Evolutionary conservation across 495 filamentous ascomycete species (phyloP), one percentile per base, ranked within the genome.

Genomic region (Xylaria sp.): DNA sequence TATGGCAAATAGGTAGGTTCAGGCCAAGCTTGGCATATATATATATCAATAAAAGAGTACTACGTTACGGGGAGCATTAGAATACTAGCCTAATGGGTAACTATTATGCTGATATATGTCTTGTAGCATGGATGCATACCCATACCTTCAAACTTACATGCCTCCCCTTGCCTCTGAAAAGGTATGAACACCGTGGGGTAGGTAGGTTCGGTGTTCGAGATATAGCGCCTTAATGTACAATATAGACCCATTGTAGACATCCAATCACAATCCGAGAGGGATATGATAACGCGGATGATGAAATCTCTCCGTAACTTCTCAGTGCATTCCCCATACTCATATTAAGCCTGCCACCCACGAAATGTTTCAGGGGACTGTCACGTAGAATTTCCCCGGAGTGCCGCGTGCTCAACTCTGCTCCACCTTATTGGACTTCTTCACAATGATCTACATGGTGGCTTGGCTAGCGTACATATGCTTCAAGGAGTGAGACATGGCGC

Each of bases 141-240:
- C 4, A 44, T 63, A 31, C 14, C 5, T 31, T 3, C 14, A n/a
- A 63, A 17, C 24, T 12, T 19, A 31, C 35, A 40, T 37, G 7
- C 12, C 33, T 19, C 24, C 14, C 40, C 37, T 44, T 46, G 31
- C 40, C 61, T 17, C 46, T 53, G 1, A 14, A 64, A 11, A 31
- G 31, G 33, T 31, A 59, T 40, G 57, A 59, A 59, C 57, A 59
- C 57, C 57, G 37, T 59, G 57, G 57, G 33, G 57, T 59, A 59
- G 19, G 3, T n/a, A 59, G 19, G 3, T n/a, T 59, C 11, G 57
- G n/a, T 59, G 9, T 37, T 31, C 19, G 57, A 21, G 57, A 6
- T 59, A 37, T 37, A 37, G 8, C 19, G 12, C 19, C 31, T 59
- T 9, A 2, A 59, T 3, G 26, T 53, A 53, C 29, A 53, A 53